A percentile compares a stretch with the other conserved stretches of the same genome.
These are phyloP conservation scores for Suhomyces xylopsoci DNA, from an alignment of 805 yeast species.

Conservation along the genomic window DNA sequence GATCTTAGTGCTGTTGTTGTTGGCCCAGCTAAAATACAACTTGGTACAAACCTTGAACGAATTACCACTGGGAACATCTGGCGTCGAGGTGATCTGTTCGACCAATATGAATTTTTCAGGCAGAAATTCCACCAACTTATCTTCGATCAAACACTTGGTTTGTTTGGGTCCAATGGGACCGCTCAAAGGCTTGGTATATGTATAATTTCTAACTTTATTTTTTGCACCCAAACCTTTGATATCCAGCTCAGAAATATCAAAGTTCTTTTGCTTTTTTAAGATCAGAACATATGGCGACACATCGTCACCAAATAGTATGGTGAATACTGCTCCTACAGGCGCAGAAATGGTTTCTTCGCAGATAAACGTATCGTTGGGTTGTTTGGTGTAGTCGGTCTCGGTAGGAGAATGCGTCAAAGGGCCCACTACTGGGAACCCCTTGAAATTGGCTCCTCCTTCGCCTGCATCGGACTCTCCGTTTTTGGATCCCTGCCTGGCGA, in stretches of 20 bases:
- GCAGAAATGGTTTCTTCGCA: constrained; percentile 54
- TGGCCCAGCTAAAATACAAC: constrained; percentile 73
- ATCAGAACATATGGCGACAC: constrained; percentile 40
- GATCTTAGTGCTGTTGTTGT: constrained; percentile 55
- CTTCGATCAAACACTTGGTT: constrained; percentile 66
- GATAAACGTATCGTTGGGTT: constrained; percentile 53
- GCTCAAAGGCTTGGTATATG: constrained; percentile 70
- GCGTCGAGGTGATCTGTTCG: constrained; percentile 67
- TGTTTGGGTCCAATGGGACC: constrained; percentile 92
- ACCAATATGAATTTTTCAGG: constrained; percentile 56
- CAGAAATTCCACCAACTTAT: constrained; percentile 50
- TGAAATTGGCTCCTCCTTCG: constrained; percentile 25
- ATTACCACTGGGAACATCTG: constrained; percentile 92
- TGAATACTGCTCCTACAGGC: constrained; percentile 75
- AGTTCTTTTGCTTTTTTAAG: constrained; percentile 31
- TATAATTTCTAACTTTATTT: constrained; percentile 49
- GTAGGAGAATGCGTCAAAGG: constrained; percentile 66
- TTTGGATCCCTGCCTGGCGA: background rate
- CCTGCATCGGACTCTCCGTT: constrained; percentile 1
- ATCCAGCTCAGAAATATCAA: constrained; percentile 20
- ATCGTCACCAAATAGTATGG: constrained; percentile 62
- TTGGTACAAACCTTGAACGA: constrained; percentile 74
- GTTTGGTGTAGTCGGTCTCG: constrained; percentile 40
- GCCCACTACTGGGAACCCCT: constrained; percentile 51
- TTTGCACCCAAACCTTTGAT: constrained; percentile 37